A percentile compares a stretch with the other conserved stretches of the same genome.
phyloP scores from a whole-genome alignment of 108 stramenopile genomes.

The Pseudonitzschia multiseries region DNA sequence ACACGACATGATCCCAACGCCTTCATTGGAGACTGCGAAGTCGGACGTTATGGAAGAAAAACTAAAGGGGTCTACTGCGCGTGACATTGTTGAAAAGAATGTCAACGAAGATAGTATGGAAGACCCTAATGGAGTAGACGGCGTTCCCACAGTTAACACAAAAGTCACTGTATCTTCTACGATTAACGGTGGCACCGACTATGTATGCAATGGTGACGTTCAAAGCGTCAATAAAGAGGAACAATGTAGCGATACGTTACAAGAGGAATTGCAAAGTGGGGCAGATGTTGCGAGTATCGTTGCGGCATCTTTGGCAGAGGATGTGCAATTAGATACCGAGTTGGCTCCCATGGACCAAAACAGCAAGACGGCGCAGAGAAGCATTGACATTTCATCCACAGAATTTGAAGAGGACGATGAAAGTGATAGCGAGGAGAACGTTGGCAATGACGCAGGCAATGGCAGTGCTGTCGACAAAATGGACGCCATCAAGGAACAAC shows the following conservation, averaged over 20 bases:
- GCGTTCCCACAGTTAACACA: neutral
- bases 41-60: neutral
- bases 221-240: neutral
- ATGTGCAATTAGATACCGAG: neutral
- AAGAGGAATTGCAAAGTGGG: too few relatives aligned
- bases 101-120: neutral
- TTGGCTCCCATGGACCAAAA: neutral
- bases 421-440: neutral
- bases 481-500: neutral
- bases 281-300: neutral
- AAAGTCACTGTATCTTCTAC: neutral
- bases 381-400: neutral
- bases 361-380: neutral
- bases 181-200: neutral
- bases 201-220: neutral
- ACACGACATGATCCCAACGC: neutral
- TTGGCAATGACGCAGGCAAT: neutral
- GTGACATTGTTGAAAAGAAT: too few relatives aligned
- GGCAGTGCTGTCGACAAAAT: conserved; percentile 3
- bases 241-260: too few relatives aligned
- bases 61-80: neutral
- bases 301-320: neutral
- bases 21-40: neutral
- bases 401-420: neutral
- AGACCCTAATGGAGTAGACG: neutral